Evolutionary conservation across 2,329 filamentous ascomycete genomes (phyloP).

Genomic region (Fusarium bactridioides): DNA sequence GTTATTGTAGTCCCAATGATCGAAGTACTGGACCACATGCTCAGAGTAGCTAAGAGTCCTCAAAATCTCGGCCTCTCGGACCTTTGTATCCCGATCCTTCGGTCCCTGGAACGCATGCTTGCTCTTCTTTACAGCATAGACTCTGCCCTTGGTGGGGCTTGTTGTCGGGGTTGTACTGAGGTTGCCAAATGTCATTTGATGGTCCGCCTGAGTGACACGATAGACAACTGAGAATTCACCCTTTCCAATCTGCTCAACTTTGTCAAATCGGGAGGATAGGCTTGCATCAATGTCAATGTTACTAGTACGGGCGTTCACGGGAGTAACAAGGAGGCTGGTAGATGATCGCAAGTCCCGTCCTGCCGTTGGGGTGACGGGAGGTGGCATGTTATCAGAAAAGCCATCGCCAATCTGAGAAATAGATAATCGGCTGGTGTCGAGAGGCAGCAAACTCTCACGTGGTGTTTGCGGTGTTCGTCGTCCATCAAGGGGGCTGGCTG

Average conservation of each 20-base stretch:
- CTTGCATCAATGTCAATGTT: constrained; percentile 76
- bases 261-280: constrained; percentile 78
- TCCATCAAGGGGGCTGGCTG: constrained; percentile 69
- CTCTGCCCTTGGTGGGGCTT: constrained; percentile 62
- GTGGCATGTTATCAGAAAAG: constrained; percentile 49
- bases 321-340: constrained; percentile 67
- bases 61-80: constrained; percentile 84
- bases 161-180: constrained; percentile 60
- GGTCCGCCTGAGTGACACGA: constrained; percentile 65
- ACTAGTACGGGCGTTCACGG: constrained; percentile 73
- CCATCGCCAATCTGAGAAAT: constrained; percentile 70
- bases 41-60: constrained; percentile 80
- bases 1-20: constrained; percentile 86
- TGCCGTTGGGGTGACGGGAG: constrained; percentile 83
- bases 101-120: constrained; percentile 79
- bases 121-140: constrained; percentile 95
- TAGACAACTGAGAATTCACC: constrained; percentile 97
- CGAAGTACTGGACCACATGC: constrained; percentile 83
- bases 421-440: constrained; percentile 83
- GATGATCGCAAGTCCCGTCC: constrained; percentile 61
- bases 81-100: constrained; percentile 81
- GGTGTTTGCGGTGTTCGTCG: constrained; percentile 79
- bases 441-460: constrained; percentile 74
- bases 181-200: constrained; percentile 46
- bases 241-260: constrained; percentile 80